Percentiles rank a stretch among this genome's conserved stretches.
Evolutionary conservation across 768 basidiomycete species (phyloP).

Genomic region (Lyophyllum shimeji): DNA sequence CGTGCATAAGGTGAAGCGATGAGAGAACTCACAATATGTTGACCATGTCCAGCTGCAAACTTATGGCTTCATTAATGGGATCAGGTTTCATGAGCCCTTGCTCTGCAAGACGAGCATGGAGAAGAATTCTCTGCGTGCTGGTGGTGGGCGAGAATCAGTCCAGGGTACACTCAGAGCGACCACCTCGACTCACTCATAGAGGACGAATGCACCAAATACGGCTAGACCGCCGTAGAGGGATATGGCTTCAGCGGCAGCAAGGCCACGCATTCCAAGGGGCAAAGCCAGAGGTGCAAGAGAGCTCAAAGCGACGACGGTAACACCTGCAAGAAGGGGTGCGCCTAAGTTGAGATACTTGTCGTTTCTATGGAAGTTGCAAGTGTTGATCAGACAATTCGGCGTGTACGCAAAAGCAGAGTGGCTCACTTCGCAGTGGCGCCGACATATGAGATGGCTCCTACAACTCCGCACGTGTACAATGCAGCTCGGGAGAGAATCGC

Average conservation of each 20-base stretch:
- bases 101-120: slow-evolving; percentile 74
- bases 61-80: slow-evolving; percentile 75
- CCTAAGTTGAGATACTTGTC: slow-evolving; percentile 87
- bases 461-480: slow-evolving; percentile 82
- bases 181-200: slow-evolving; percentile 66
- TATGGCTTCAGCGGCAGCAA: slow-evolving; percentile 75
- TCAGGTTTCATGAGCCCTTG: slow-evolving; percentile 65
- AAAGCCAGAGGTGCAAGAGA: slow-evolving; percentile 88
- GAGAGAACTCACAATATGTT: slow-evolving; percentile 72
- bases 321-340: slow-evolving; percentile 84
- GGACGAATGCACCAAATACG: slow-evolving; percentile 83
- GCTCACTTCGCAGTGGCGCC: slow-evolving; percentile 81
- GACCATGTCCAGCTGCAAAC: slow-evolving; percentile 83
- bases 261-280: slow-evolving; percentile 76
- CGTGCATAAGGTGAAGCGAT: background rate
- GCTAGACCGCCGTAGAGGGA: slow-evolving; percentile 88
- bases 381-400: background rate
- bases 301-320: slow-evolving; percentile 84
- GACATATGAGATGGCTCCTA: slow-evolving; percentile 84
- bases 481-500: slow-evolving; percentile 85
- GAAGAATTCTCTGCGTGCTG: slow-evolving; percentile 84
- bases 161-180: background rate
- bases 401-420: background rate
- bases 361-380: slow-evolving; percentile 37
- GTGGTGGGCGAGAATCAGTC: slow-evolving; percentile 6